Percentiles rank a stretch among this genome's conserved stretches.
phyloP scores from a whole-genome alignment of 2,329 filamentous ascomycete species.

The Magnaporthales sp. region DNA sequence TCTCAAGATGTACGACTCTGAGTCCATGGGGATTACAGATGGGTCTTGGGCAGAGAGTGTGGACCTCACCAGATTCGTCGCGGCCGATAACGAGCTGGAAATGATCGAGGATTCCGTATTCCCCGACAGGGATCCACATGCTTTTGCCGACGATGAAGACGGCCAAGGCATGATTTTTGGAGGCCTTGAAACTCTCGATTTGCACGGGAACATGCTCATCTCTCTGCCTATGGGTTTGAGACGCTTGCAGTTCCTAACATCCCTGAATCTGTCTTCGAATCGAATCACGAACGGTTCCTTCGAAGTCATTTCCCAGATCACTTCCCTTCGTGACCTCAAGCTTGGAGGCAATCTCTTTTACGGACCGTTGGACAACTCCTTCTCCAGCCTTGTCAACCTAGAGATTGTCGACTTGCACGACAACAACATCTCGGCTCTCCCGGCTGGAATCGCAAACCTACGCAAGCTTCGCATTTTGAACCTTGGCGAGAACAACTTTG shows the following conservation, averaged over 20 bases:
- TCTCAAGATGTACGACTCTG: conserved; percentile 81
- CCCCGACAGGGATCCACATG: conserved; percentile 56
- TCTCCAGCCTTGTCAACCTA: conserved; percentile 58
- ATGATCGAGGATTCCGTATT: conserved; percentile 66
- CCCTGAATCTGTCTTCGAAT: conserved; percentile 83
- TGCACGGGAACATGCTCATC: conserved; percentile 75
- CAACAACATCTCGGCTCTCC: conserved; percentile 69
- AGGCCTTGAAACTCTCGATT: conserved; percentile 69
- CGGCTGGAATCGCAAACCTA: conserved; percentile 58
- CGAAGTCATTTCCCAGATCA: conserved; percentile 65
- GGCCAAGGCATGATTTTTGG: conserved; percentile 68
- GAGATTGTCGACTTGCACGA: conserved; percentile 75
- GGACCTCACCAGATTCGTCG: conserved; percentile 74
- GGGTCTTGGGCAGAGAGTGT: conserved; percentile 86
- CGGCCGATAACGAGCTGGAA: conserved; percentile 83
- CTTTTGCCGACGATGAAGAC: conserved; percentile 56
- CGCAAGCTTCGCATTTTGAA: conserved; percentile 66
- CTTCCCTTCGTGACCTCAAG: conserved; percentile 67
- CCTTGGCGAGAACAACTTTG: conserved; percentile 69
- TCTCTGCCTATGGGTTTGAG: conserved; percentile 68
- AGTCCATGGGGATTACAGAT: conserved; percentile 52
- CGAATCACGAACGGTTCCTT: conserved; percentile 64
- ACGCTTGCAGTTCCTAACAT: conserved; percentile 64
- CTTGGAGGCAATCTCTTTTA: conserved; percentile 69
- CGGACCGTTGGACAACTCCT: conserved; percentile 55